Conservation (phyloP, 2,329 filamentous ascomycete genomes). For the Corinectria fuckeliana region DNA sequence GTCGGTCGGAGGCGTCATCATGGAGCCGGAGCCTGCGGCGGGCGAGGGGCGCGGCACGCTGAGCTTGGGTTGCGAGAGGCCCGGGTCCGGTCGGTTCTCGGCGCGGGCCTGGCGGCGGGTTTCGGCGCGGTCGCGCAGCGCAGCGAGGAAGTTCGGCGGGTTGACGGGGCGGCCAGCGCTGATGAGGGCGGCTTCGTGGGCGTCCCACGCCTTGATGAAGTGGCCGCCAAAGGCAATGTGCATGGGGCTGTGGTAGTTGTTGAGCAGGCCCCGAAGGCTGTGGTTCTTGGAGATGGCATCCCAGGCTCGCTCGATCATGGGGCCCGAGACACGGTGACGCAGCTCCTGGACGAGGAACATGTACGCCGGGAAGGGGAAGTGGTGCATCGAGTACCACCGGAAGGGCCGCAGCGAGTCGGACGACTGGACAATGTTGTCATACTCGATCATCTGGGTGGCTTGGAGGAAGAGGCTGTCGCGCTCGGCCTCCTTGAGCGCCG, state of each 20-base stretch:
- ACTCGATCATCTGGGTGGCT: constrained; percentile 64
- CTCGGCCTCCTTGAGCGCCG: constrained; percentile 52
- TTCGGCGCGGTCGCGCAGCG: constrained; percentile 54
- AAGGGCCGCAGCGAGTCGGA: constrained; percentile 59
- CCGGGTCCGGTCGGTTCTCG: constrained; percentile 37
- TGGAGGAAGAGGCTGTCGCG: constrained; percentile 61
- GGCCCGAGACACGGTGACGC: constrained; percentile 58
- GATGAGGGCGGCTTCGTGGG: constrained; percentile 56
- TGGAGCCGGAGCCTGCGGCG: constrained; percentile 39
- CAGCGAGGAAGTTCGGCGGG: constrained; percentile 55
- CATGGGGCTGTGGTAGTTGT: constrained; percentile 60
- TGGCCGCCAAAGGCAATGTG: constrained; percentile 63
- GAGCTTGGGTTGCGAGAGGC: constrained; percentile 33
- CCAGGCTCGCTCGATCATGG: constrained; percentile 65
- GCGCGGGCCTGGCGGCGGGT: constrained; percentile 41
- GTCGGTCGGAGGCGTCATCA: constrained; percentile 42
- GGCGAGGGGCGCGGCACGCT: constrained; percentile 31
- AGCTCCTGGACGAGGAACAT: constrained; percentile 66
- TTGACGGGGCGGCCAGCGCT: constrained; percentile 51
- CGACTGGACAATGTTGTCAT: constrained; percentile 62
- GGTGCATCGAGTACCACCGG: constrained; percentile 64
- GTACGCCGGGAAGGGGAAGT: constrained; percentile 67
- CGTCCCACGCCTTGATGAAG: constrained; percentile 69
- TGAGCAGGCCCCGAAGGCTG: constrained; percentile 56
- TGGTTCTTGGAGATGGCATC: constrained; percentile 62